Evolutionary conservation across 805 yeast species (phyloP), one percentile per base, ranked within the genome.

Genomic region (Ogataea ganodermae): DNA sequence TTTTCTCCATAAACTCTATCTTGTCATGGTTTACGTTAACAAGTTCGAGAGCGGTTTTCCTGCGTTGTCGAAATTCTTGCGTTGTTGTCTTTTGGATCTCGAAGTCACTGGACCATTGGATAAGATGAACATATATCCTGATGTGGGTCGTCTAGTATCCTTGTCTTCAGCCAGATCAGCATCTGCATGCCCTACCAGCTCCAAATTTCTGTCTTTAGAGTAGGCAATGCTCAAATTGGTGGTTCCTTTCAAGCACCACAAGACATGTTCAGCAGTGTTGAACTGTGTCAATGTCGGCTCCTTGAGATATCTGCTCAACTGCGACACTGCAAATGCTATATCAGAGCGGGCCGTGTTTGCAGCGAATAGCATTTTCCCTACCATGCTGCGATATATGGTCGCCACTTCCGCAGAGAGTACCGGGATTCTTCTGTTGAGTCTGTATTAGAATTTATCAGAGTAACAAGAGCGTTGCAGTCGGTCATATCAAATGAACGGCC

Each of bases 11-110:
- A 21, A 49, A 16, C 21, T 47, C 47, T 10, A 47, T 1, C 20
- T 38, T 40, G 8, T 24, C 39, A 2, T 38, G 3, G 3, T 40
- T 42, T 2, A 27, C 18, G 5, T 37, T 31, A 6, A 28, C 20
- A 3, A 35, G 30, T 9, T 18, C 17, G 9, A 35, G 3, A 18
- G 21, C 36, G 2, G 33, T 45, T 26, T 35, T 44, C 28, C 22
- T 43, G 23, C 45, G 43, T n/a, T 50, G 42, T 21, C 54, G 48
- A 18, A 50, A 50, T 30, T 53, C 52, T 28, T 45, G 50, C 3
- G 57, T 53, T 21, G 54, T 44, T 52, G 59, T 39, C 49, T 54
- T 50, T 44, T 52, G 9, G 49, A 35, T 28, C 46, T 50, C 60
- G 56, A 58, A n/a, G 53, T 41, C 13, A 58, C 39, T 3, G 55